Percentiles rank a stretch among this genome's conserved stretches.
Evolutionary conservation across 2,329 filamentous ascomycete genomes (phyloP).

Genomic region (Nothophaeocryptopus gaeumannii): DNA sequence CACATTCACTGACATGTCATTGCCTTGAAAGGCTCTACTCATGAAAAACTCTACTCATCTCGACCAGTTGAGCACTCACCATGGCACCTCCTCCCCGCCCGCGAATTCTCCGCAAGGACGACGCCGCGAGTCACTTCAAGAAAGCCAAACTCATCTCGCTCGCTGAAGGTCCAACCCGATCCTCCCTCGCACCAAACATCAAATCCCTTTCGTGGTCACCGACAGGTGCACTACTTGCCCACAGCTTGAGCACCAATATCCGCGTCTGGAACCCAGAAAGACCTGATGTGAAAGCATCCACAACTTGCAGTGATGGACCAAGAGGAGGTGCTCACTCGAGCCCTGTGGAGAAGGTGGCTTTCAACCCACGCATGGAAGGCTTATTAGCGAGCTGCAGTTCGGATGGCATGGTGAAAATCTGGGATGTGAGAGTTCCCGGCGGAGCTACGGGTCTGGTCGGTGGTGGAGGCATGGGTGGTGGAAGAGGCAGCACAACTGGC

Average conservation of each 20-base stretch:
- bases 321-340: constrained; percentile 36
- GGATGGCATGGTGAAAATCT: constrained; percentile 73
- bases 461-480: constrained; percentile 42
- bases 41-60: no score
- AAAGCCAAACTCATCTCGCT: constrained; percentile 70
- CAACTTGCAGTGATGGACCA: constrained; percentile 59
- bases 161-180: constrained; percentile 36
- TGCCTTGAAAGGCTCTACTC: no score
- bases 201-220: constrained; percentile 76
- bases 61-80: not conserved
- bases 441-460: constrained; percentile 26
- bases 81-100: constrained; percentile 46
- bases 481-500: constrained; percentile 45
- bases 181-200: constrained; percentile 32
- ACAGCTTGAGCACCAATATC: constrained; percentile 68
- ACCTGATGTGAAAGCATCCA: constrained; percentile 69
- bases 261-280: constrained; percentile 82
- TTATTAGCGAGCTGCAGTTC: constrained; percentile 72
- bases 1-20: no score
- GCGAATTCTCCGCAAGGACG: constrained; percentile 64
- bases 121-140: constrained; percentile 65
- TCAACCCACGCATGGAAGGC: constrained; percentile 73
- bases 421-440: constrained; percentile 69
- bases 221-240: constrained; percentile 77
- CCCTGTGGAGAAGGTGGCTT: constrained; percentile 71